A percentile compares a stretch with the other conserved stretches of the same genome.
Conservation (phyloP, 2,329 filamentous ascomycete genomes). For the Fusarium tupiense region DNA sequence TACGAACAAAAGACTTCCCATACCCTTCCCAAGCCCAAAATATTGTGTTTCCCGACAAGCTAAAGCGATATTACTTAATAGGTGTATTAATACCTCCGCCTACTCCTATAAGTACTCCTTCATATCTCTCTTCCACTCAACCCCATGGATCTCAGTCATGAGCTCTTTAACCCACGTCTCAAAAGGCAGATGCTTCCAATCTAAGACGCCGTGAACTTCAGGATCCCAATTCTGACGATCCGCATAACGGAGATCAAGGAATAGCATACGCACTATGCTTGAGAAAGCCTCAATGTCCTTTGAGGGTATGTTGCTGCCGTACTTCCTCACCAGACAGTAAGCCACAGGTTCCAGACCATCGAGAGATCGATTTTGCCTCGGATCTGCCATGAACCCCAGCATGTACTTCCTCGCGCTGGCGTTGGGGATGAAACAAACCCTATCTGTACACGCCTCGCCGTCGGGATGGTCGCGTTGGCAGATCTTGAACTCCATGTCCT, state of each 20-base stretch:
- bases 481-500: not conserved
- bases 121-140: not conserved
- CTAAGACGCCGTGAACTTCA: slow-evolving; percentile 3
- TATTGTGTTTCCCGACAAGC: not conserved
- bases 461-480: not conserved
- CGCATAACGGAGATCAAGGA: not conserved
- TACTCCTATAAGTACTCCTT: not conserved
- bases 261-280: not conserved
- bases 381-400: not conserved
- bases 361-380: too few species aligned
- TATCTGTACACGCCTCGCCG: not conserved
- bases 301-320: not conserved
- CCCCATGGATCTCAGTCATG: not conserved
- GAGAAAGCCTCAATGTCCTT: not conserved
- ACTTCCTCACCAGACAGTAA: not conserved
- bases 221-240: not conserved
- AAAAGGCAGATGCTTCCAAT: not conserved
- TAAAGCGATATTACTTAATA: not conserved
- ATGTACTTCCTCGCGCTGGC: not conserved
- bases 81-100: too few species aligned
- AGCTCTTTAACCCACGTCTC: not conserved
- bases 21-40: not conserved
- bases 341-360: not conserved
- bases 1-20: not conserved
- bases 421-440: slow-evolving; percentile 6